Percentiles rank a stretch among this genome's conserved stretches.
Evolutionary conservation across 768 basidiomycete species (phyloP).

Genomic region (Pleurotus sapidus): DNA sequence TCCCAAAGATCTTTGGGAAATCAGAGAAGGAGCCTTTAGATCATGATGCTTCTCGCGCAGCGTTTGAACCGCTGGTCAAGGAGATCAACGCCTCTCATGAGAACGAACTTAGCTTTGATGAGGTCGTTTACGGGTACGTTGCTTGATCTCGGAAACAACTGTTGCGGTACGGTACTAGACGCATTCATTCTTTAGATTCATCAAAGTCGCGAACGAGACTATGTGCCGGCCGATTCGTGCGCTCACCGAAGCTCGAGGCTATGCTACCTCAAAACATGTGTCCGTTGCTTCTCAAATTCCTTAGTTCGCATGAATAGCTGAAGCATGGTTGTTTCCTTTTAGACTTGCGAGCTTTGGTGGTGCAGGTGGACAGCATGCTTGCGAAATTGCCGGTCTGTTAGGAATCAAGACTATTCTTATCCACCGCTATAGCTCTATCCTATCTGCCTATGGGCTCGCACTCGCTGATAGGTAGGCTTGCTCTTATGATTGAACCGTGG

Average conservation of each 20-base stretch:
- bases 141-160: not conserved
- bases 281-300: slow-evolving; percentile 18
- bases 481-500: not conserved
- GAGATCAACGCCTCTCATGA: slow-evolving; percentile 70
- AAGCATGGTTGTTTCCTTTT: not conserved
- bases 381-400: slow-evolving; percentile 83
- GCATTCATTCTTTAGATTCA: slow-evolving; percentile 52
- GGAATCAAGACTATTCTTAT: slow-evolving; percentile 88
- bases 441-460: slow-evolving; percentile 94
- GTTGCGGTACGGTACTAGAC: too few relatives aligned
- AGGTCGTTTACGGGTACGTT: slow-evolving; percentile 83
- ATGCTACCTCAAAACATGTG: slow-evolving; percentile 77
- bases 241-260: slow-evolving; percentile 85
- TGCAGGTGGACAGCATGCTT: slow-evolving; percentile 89
- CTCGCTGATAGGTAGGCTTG: slow-evolving; percentile 64
- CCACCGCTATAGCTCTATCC: slow-evolving; percentile 88
- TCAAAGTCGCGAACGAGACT: slow-evolving; percentile 95
- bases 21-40: slow-evolving; percentile 85
- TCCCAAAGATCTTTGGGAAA: slow-evolving; percentile 94
- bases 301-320: not conserved
- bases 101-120: slow-evolving; percentile 65
- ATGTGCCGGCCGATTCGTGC: slow-evolving; percentile 94
- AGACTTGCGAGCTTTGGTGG: slow-evolving; percentile 88
- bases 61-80: slow-evolving; percentile 65
- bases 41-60: slow-evolving; percentile 58